A percentile compares a stretch with the other conserved stretches of the same genome.
phyloP scores from a whole-genome alignment of 495 filamentous ascomycete genomes.

The Antarctomyces pellizariae region DNA sequence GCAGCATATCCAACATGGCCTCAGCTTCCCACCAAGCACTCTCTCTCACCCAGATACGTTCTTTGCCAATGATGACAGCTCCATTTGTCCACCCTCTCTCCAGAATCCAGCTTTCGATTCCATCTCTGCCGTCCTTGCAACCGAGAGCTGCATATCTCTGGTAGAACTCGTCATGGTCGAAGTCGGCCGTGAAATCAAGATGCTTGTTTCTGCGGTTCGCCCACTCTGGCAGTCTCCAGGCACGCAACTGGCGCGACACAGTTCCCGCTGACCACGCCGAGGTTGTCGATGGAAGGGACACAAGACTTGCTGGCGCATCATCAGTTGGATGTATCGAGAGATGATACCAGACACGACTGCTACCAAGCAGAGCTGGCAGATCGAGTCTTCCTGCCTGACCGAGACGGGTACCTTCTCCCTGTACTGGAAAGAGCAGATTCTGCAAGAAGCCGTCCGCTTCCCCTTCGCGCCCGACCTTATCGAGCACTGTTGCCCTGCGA shows the following conservation, averaged over 20 bases:
- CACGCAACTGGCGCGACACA: constrained; percentile 75
- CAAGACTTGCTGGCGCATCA: constrained; percentile 48
- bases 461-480: constrained; percentile 62
- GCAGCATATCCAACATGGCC: constrained; percentile 82
- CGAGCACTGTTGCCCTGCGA: constrained; percentile 55
- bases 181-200: constrained; percentile 94
- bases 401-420: constrained; percentile 49
- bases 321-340: constrained; percentile 81
- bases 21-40: constrained; percentile 95
- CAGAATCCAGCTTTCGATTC: constrained; percentile 85
- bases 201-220: constrained; percentile 76
- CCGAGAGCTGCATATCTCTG: constrained; percentile 61
- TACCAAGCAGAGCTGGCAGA: constrained; percentile 39
- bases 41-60: constrained; percentile 90
- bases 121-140: constrained; percentile 75
- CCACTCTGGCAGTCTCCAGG: constrained; percentile 91
- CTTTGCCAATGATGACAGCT: constrained; percentile 71
- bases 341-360: constrained; percentile 89
- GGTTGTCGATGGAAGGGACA: constrained; percentile 30
- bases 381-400: constrained; percentile 56
- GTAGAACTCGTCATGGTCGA: constrained; percentile 81
- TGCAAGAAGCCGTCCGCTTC: constrained; percentile 69
- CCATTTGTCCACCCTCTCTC: constrained; percentile 97
- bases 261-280: constrained; percentile 76
- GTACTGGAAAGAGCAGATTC: constrained; percentile 56